These are phyloP conservation scores for Colletotrichum neosansevieriae DNA, from an alignment of 2,329 filamentous ascomycete species.

Conservation along the genomic window DNA sequence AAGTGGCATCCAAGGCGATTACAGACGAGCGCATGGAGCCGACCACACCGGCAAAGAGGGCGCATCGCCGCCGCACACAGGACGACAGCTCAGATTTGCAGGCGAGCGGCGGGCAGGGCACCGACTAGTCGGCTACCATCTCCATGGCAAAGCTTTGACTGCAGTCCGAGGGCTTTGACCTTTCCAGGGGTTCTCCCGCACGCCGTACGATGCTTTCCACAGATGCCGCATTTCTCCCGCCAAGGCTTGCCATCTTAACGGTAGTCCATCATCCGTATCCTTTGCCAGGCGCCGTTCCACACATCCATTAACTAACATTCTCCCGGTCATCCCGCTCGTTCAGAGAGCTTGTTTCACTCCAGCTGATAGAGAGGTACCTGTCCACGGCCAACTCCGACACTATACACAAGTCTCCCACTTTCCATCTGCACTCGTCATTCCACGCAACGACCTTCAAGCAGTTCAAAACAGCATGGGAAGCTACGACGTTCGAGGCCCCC, in stretches of 20 bases:
- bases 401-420: slow-evolving; percentile 25
- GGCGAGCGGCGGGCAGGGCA: slow-evolving; percentile 11
- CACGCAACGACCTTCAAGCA: background rate
- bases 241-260: slow-evolving; percentile 28
- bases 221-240: slow-evolving; percentile 16
- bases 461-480: slow-evolving; percentile 24
- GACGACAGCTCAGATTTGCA: slow-evolving; percentile 26
- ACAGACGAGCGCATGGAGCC: slow-evolving; percentile 11
- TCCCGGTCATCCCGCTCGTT: slow-evolving; percentile 24
- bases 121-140: slow-evolving; percentile 33
- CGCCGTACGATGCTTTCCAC: slow-evolving; percentile 32
- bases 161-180: slow-evolving; percentile 26
- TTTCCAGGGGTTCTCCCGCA: slow-evolving; percentile 34
- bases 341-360: slow-evolving; percentile 31
- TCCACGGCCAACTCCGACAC: slow-evolving; percentile 3
- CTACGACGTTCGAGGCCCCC: background rate
- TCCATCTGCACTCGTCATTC: slow-evolving; percentile 25
- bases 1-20: background rate
- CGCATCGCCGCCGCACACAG: slow-evolving; percentile 28
- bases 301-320: background rate
- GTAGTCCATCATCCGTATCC: slow-evolving; percentile 22
- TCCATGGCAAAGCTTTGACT: slow-evolving; percentile 40
- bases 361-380: slow-evolving; percentile 16
- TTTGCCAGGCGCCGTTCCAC: background rate
- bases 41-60: slow-evolving; percentile 9